These are phyloP conservation scores for Kuraishia borneana DNA, from an alignment of 805 yeast genomes.

Conservation along the genomic window DNA sequence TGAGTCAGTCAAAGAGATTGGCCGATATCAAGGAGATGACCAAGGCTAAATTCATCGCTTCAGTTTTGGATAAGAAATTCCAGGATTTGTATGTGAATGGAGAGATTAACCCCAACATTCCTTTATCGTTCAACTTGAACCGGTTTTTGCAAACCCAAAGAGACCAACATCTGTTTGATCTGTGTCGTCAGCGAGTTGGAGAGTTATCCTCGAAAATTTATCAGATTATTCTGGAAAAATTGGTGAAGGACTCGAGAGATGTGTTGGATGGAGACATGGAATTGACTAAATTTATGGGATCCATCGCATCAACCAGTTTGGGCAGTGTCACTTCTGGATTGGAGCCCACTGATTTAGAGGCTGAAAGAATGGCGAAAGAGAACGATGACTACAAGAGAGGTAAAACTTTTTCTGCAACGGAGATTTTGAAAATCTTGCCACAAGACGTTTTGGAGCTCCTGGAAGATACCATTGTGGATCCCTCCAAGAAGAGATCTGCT, in stretches of 20 bases:
- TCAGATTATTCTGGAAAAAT: conserved; percentile 36
- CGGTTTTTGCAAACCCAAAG: conserved; percentile 62
- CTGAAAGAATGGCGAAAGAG: conserved; percentile 4
- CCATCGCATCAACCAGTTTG: conserved; percentile 8
- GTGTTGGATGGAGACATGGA: conserved; percentile 9
- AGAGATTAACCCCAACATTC: conserved; percentile 32
- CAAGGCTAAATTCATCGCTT: conserved; percentile 21
- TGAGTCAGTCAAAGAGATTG: conserved; percentile 44
- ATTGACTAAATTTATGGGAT: conserved; percentile 16
- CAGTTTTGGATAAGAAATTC: conserved; percentile 14
- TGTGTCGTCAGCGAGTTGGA: conserved; percentile 64
- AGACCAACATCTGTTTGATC: conserved; percentile 46
- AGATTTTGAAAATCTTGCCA: conserved; percentile 22
- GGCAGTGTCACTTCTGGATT: conserved; percentile 17
- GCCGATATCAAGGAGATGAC: conserved; percentile 54
- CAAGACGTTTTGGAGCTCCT: too few species aligned
- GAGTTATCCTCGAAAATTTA: conserved; percentile 55
- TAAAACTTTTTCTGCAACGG: conserved; percentile 28
- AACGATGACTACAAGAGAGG: conserved; percentile 24
- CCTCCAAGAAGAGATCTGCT: conserved; percentile 16
- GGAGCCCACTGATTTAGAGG: conserved; percentile 12
- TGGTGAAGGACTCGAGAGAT: conserved; percentile 47
- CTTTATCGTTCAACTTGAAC: conserved; percentile 50
- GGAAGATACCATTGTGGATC: conserved; percentile 19
- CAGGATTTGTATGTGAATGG: neutral